Conservation (phyloP, 23 red algal species). For the Gracilaria domingensis region DNA sequence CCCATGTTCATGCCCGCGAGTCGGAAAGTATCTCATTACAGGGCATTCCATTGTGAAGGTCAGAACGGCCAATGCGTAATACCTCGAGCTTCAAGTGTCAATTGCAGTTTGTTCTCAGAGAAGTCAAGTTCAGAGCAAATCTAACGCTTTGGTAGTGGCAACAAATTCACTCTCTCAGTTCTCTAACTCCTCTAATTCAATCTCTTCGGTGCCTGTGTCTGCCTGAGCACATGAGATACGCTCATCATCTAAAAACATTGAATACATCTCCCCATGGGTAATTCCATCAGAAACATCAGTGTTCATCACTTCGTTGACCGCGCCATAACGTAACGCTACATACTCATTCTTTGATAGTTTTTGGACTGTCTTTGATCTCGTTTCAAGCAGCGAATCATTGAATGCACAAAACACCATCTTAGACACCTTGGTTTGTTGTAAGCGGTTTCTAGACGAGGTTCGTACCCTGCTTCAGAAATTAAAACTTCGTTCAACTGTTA, state of each 20-base stretch:
- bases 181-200: background rate
- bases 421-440: background rate
- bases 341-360: background rate
- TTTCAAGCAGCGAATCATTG: background rate
- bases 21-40: too few relatives aligned
- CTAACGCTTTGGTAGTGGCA: too few relatives aligned
- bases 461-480: background rate
- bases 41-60: too few relatives aligned
- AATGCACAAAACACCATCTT: background rate
- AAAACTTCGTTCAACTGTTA: background rate
- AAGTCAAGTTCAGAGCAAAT: too few relatives aligned
- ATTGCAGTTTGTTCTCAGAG: too few relatives aligned
- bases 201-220: background rate
- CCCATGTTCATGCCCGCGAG: too few relatives aligned
- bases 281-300: too few relatives aligned
- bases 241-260: background rate
- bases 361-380: background rate
- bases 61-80: too few relatives aligned
- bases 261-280: background rate
- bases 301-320: background rate
- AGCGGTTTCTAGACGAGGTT: background rate
- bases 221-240: background rate
- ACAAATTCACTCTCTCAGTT: too few relatives aligned
- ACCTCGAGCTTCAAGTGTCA: too few relatives aligned
- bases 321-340: background rate